Evolutionary conservation across 257 asterid genomes (phyloP).

Genomic region (Solanum bulbocastanum): DNA sequence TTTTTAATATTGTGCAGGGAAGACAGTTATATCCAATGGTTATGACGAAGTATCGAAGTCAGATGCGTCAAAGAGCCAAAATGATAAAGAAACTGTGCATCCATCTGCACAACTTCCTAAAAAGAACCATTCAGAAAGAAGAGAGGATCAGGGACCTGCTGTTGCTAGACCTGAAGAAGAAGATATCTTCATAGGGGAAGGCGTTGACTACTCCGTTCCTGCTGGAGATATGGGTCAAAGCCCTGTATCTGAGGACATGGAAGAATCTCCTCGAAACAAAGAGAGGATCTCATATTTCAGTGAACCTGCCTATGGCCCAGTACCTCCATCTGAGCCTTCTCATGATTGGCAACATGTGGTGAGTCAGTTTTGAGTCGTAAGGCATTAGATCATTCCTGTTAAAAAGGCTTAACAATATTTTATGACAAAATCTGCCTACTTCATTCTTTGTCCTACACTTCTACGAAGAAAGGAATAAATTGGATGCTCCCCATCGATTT

Average conservation of each 20-base stretch:
- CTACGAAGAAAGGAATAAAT: background rate
- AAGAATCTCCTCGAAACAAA: slow-evolving; percentile 92
- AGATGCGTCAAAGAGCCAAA: slow-evolving; percentile 39
- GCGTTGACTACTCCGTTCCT: slow-evolving; percentile 70
- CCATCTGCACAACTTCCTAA: slow-evolving; percentile 82
- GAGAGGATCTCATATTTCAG: slow-evolving; percentile 56
- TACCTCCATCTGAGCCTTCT: slow-evolving; percentile 80
- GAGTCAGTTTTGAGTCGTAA: slow-evolving; percentile 15
- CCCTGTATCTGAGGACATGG: slow-evolving; percentile 97
- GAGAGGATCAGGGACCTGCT: slow-evolving; percentile 41
- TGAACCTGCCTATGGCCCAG: slow-evolving; percentile 92
- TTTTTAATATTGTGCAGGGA: slow-evolving; percentile 37
- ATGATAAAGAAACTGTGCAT: slow-evolving; percentile 42
- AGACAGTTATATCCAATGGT: slow-evolving; percentile 33
- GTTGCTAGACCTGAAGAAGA: slow-evolving; percentile 62
- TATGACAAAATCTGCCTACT: background rate
- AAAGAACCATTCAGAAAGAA: slow-evolving; percentile 37
- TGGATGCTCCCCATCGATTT: background rate
- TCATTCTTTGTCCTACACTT: background rate
- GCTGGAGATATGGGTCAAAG: slow-evolving; percentile 88
- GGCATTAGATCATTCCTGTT: background rate
- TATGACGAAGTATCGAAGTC: slow-evolving; percentile 45
- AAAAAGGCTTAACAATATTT: background rate
- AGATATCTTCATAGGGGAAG: slow-evolving; percentile 95
- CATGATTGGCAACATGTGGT: slow-evolving; percentile 77